These are phyloP conservation scores for Gaeumannomyces sp. DNA, from an alignment of 2,329 filamentous ascomycete species.

Conservation along the genomic window DNA sequence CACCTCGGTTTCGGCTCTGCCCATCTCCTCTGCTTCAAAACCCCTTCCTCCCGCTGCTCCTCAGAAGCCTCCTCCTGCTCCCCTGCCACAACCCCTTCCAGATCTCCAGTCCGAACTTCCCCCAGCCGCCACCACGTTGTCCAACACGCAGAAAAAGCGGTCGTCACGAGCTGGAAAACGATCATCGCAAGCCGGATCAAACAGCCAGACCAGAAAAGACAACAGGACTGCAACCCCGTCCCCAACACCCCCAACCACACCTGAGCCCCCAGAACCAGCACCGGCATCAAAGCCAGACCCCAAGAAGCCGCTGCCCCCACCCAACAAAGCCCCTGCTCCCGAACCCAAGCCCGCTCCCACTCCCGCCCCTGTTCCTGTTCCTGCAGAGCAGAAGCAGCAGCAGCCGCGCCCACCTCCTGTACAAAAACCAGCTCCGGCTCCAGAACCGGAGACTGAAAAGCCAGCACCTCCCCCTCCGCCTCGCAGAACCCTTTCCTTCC, in stretches of 20 bases:
- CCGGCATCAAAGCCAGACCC: too few relatives aligned
- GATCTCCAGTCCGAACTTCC: background rate
- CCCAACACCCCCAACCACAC: background rate
- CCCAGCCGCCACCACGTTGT: background rate
- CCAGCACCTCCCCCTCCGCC: background rate
- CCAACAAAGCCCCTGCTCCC: background rate
- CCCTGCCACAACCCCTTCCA: background rate
- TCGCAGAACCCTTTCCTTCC: background rate
- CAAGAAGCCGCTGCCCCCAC: background rate
- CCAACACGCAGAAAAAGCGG: background rate
- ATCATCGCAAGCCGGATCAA: background rate
- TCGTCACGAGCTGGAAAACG: background rate
- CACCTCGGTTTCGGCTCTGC: background rate
- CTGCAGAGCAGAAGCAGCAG: background rate
- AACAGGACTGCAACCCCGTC: background rate
- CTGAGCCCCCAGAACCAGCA: background rate
- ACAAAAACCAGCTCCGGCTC: background rate
- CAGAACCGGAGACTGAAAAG: background rate
- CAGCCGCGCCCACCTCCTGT: background rate
- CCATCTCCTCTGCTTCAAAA: background rate
- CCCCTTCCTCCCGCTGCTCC: background rate
- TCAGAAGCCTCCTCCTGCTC: background rate
- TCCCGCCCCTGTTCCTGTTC: background rate
- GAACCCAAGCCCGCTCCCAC: background rate
- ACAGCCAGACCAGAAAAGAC: background rate